Evolutionary conservation across 164 flowering plant species (phyloP).

Genomic region (Warburgia ugandensis): DNA sequence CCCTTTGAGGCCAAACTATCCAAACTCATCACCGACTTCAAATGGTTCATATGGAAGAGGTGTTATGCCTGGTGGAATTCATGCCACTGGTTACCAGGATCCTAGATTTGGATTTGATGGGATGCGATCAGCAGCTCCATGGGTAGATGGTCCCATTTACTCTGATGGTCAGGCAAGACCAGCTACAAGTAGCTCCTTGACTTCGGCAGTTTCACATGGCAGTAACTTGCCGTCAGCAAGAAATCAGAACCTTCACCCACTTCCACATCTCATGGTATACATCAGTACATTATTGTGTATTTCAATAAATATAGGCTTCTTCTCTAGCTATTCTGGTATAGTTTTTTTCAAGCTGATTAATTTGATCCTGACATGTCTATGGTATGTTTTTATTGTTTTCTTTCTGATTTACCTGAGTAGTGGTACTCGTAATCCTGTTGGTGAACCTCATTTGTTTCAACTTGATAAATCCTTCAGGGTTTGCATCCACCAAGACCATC

Average conservation of each 20-base stretch:
- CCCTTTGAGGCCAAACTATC: conserved; percentile 29
- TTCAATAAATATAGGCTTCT: too few relatives aligned
- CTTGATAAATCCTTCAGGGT: conserved; percentile 8
- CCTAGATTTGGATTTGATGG: conserved; percentile 44
- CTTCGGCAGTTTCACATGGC: conserved; percentile 27
- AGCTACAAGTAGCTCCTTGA: conserved; percentile 19
- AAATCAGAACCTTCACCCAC: conserved; percentile 46
- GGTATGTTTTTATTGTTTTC: too few relatives aligned
- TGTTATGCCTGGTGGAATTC: conserved; percentile 32
- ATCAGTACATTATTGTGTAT: too few relatives aligned
- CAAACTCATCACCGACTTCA: conserved; percentile 24
- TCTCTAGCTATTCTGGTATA: too few relatives aligned
- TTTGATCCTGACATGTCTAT: too few relatives aligned
- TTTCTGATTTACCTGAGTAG: too few relatives aligned
- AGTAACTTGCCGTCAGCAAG: conserved; percentile 30
- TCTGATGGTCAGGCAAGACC: conserved; percentile 40
- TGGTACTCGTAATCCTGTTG: too few relatives aligned
- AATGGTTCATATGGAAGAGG: conserved; percentile 45
- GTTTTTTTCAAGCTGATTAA: too few relatives aligned
- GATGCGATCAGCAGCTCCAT: conserved; percentile 27
- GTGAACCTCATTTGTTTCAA: too few relatives aligned
- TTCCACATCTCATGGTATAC: conserved; percentile 44
- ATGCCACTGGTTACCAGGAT: conserved; percentile 52
- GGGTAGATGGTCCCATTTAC: conserved; percentile 37
- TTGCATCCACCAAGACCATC: conserved; percentile 20